Percentiles rank a stretch among this genome's conserved stretches.
These are phyloP conservation scores for Elongisporangium prolatum DNA, from an alignment of 352 stramenopile genomes.

Conservation along the genomic window DNA sequence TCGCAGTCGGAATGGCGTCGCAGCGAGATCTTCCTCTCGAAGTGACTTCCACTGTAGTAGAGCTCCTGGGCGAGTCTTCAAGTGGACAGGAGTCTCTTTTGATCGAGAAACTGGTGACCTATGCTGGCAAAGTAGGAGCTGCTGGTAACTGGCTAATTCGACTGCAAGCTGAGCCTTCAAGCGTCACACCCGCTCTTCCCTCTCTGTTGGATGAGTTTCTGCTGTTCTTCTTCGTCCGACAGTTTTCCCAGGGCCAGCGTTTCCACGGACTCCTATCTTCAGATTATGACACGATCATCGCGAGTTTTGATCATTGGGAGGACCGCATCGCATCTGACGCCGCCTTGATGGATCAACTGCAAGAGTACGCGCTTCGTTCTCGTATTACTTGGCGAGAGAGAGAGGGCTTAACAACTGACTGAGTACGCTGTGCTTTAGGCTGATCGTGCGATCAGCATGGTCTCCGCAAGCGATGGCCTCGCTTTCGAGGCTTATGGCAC, in stretches of 20 bases:
- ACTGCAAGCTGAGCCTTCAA: not conserved
- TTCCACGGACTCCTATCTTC: constrained; percentile 8
- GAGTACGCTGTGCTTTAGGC: constrained; percentile 3
- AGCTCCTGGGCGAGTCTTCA: not conserved
- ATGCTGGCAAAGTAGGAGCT: not conserved
- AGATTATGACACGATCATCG: constrained; percentile 1
- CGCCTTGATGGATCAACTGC: not conserved
- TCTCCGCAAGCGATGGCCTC: constrained; percentile 4
- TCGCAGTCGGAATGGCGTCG: not conserved
- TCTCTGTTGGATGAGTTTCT: constrained; percentile 29
- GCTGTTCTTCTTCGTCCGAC: constrained; percentile 18
- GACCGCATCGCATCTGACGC: not conserved
- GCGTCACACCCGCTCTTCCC: not conserved
- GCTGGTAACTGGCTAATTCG: not conserved
- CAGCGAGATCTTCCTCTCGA: not conserved
- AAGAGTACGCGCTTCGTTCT: constrained; percentile 8
- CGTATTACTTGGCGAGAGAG: not conserved
- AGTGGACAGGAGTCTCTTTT: not conserved
- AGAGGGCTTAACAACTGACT: constrained; percentile 1
- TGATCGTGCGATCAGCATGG: constrained; percentile 21
- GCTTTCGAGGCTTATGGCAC: constrained; percentile 13
- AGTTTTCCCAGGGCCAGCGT: constrained; percentile 4
- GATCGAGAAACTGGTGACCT: not conserved
- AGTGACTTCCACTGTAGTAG: not conserved
- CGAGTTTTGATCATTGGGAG: constrained; percentile 7